Percentiles rank a stretch among this genome's conserved stretches.
These are phyloP conservation scores for Diaporthe caulivora DNA, from an alignment of 2,329 filamentous ascomycete species.

Conservation along the genomic window DNA sequence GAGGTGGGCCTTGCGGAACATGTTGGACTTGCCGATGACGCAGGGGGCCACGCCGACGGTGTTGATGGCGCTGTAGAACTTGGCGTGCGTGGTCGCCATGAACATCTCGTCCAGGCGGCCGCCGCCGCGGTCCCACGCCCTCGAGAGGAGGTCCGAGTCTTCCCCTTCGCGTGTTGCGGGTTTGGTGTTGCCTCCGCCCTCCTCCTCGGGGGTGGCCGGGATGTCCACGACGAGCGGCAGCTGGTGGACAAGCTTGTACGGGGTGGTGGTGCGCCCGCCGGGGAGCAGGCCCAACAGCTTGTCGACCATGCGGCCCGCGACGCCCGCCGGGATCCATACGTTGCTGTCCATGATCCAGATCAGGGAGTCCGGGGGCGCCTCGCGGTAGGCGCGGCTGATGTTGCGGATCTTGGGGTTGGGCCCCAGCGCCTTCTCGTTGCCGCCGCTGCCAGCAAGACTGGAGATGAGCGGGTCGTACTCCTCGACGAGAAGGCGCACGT, in stretches of 20 bases:
- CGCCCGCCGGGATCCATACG: conserved; percentile 86
- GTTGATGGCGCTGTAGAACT: conserved; percentile 98
- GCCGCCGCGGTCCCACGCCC: conserved; percentile 66
- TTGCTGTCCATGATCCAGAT: conserved; percentile 98
- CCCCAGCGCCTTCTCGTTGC: conserved; percentile 69
- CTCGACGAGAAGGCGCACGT: conserved; percentile 83
- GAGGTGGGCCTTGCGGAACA: conserved; percentile 95
- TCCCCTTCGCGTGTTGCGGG: background rate
- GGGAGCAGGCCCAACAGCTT: conserved; percentile 77
- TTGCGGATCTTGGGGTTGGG: conserved; percentile 99
- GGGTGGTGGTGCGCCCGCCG: conserved; percentile 61
- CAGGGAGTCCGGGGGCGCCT: conserved; percentile 82
- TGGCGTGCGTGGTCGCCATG: conserved; percentile 92
- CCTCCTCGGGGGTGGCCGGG: conserved; percentile 49
- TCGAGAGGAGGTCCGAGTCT: background rate
- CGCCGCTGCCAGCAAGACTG: conserved; percentile 59
- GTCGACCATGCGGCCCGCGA: conserved; percentile 90
- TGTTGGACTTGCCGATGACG: conserved; percentile 96
- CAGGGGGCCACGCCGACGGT: conserved; percentile 91
- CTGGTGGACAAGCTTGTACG: conserved; percentile 95
- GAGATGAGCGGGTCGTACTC: conserved; percentile 81
- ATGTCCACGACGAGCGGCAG: conserved; percentile 90
- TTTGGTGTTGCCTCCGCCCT: conserved; percentile 1
- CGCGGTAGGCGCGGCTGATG: conserved; percentile 91
- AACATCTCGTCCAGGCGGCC: conserved; percentile 94